A percentile compares a stretch with the other conserved stretches of the same genome.
Evolutionary conservation across 164 flowering plant species (phyloP).

Genomic region (Litsea cubeba): DNA sequence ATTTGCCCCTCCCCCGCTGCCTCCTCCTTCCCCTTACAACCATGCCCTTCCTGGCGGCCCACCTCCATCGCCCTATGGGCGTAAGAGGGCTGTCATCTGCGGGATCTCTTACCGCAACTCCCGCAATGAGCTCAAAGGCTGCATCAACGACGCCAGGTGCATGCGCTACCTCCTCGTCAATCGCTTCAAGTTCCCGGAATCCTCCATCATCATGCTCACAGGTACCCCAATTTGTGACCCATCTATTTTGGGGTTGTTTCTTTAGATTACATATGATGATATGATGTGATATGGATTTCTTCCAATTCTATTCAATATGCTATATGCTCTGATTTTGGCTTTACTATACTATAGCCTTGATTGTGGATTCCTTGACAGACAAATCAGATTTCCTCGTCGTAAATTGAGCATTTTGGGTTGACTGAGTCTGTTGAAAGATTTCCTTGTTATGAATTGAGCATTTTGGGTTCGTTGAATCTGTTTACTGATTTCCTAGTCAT

Average conservation of each 20-base stretch:
- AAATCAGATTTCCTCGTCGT: no score
- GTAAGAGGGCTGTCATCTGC: slow-evolving; percentile 68
- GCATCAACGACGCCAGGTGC: slow-evolving; percentile 64
- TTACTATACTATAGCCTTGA: no score
- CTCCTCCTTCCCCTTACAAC: slow-evolving; percentile 32
- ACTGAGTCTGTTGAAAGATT: no score
- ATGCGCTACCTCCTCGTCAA: slow-evolving; percentile 53
- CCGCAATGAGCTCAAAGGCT: slow-evolving; percentile 64
- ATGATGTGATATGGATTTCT: no score
- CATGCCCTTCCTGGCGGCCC: slow-evolving; percentile 33
- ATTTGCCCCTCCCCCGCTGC: slow-evolving; percentile 13
- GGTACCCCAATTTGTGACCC: slow-evolving; percentile 26
- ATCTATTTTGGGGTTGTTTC: neutral
- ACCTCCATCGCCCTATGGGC: slow-evolving; percentile 46
- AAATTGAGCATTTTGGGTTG: no score
- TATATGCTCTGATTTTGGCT: no score
- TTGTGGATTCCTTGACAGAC: no score
- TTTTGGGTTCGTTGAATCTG: no score
- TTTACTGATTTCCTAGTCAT: no score
- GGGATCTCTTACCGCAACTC: slow-evolving; percentile 58
- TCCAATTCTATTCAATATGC: no score
- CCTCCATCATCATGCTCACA: slow-evolving; percentile 54
- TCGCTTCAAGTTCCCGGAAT: slow-evolving; percentile 44
- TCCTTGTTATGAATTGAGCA: no score
- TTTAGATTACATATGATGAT: no score